Conservation (phyloP, 106 monocot species). For the Vanilla planifolia region DNA sequence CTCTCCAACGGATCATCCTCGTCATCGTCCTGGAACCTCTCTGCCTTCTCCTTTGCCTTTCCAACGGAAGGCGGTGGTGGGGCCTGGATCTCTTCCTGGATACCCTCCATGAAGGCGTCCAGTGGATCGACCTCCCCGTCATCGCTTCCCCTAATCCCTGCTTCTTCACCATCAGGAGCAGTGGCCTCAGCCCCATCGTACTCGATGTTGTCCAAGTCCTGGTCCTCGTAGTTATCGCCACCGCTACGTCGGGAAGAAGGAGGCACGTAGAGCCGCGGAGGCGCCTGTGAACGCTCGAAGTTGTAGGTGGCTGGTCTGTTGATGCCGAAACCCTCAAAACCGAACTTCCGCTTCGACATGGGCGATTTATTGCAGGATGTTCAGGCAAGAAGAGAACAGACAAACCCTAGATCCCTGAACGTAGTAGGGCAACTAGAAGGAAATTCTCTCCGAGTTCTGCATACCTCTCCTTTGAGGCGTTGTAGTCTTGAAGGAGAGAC, state of each 20-base stretch:
- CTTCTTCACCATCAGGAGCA: background rate
- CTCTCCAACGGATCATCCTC: constrained; percentile 91
- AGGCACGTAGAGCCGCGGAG: constrained; percentile 78
- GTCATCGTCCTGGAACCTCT: constrained; percentile 52
- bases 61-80: constrained; percentile 23
- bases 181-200: constrained; percentile 34
- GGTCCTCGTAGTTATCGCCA: constrained; percentile 48
- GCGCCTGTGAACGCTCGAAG: constrained; percentile 69
- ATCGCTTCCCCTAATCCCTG: constrained; percentile 4
- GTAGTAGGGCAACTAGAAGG: no score
- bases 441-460: no score
- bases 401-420: no score
- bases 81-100: constrained; percentile 73
- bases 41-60: constrained; percentile 25
- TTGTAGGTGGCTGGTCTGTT: constrained; percentile 71
- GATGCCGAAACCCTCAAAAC: constrained; percentile 91
- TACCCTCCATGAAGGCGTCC: constrained; percentile 94
- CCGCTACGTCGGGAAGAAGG: constrained; percentile 35
- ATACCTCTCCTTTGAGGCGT: no score
- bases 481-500: no score
- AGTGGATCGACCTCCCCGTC: constrained; percentile 84
- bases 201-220: constrained; percentile 82
- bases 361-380: no score
- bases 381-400: no score
- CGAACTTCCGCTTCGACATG: constrained; percentile 97